Base-by-base conservation (phyloP, 2,329 filamentous ascomycete species). In the Clarireedia monteithiana region DNA sequence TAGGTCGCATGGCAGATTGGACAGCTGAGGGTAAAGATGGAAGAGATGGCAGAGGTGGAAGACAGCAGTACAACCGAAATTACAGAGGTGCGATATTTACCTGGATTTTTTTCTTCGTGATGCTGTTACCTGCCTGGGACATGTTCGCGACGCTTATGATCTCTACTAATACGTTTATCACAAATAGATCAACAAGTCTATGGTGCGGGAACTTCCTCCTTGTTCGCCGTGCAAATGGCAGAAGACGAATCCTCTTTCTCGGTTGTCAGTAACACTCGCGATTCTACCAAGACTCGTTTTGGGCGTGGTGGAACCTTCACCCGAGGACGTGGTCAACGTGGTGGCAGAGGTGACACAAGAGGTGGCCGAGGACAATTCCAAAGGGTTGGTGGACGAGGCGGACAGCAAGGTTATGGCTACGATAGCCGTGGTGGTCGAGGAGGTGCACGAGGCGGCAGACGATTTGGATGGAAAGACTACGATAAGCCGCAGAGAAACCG, bases 1-100 rank as follows among this genome's bases (percentile, higher is more conserved):
- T 99, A 59, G 94, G 94, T 69, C 91, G 94, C 72, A 97, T 99
- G 91, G 94, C 94, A 59, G 94, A 99, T 79, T 99, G 94, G 94
- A 95, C 91, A 17, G 70, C 84, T 48, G 94, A 96, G 70, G 85
- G 88, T 72, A 96, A 96, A 76, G 89, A 94, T 65, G 77, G 80
- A 59, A 79, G 91, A 68, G 82, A 85, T 65, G 76, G 79, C 50
- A 79, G 84, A 59, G 87, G 88, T 64, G 89, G 90, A 60, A 80
- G 92, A 70, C 85, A 88, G 73, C 89, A 94, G 70, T 97, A 95
- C 74, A 91, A 92, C 74, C 82, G 92, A 66, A 94, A 91, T 74
- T 96, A 88, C 75, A 86, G 94, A 83, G 91, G 91, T 95, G 73
- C 60, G 71, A 65, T 65, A 52, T 52, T 23, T 56, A 56, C 45